Conservation (phyloP, 164 flowering plant genomes). For the Chimonanthus salicifolius region DNA sequence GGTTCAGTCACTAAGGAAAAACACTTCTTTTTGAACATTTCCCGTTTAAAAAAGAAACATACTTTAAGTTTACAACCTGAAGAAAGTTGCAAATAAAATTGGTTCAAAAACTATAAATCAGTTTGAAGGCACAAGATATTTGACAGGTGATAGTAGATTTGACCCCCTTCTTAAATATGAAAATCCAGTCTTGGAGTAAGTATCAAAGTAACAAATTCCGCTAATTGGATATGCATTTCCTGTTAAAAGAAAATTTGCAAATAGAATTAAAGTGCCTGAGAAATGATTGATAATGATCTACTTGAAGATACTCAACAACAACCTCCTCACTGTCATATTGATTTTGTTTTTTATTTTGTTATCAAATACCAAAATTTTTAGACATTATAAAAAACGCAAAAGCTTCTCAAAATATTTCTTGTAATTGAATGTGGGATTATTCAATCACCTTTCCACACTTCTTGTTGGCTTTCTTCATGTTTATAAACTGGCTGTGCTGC, state of each 20-base stretch:
- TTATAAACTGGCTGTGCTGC: constrained; percentile 96
- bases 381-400: too few species aligned
- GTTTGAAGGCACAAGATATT: background rate
- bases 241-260: too few species aligned
- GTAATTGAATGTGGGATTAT: background rate
- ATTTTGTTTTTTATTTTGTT: too few species aligned
- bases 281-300: background rate
- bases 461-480: constrained; percentile 60
- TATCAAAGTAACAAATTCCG: background rate
- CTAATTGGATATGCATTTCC: background rate
- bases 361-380: too few species aligned
- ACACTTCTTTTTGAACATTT: too few species aligned
- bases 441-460: constrained; percentile 73
- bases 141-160: background rate
- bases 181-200: background rate
- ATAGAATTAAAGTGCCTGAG: background rate
- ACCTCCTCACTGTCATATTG: background rate
- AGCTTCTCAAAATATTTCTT: background rate
- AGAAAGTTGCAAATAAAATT: too few species aligned
- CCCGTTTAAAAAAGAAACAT: too few species aligned
- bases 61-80: too few species aligned
- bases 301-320: background rate
- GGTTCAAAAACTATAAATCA: too few species aligned
- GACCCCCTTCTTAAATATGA: background rate
- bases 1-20: too few species aligned